Evolutionary conservation across 208 protist species (phyloP).

Genomic region (Herpetomonas samuelpessoai): DNA sequence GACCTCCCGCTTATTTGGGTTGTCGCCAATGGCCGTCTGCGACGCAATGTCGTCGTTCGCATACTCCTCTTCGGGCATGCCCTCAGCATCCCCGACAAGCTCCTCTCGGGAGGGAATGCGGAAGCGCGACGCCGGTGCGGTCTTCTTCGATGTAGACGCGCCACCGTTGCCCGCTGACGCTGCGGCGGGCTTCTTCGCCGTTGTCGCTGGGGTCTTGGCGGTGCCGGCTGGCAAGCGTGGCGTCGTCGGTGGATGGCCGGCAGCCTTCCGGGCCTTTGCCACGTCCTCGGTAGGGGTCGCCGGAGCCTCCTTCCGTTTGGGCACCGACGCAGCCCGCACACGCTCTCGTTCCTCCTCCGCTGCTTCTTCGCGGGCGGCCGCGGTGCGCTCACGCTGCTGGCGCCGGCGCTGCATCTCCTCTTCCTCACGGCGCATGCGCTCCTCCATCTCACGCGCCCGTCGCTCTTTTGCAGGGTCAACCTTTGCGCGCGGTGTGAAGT

Average conservation of each 20-base stretch:
- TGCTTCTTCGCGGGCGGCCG: too few species aligned
- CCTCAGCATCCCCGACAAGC: slow-evolving; percentile 62
- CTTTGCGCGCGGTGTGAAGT: slow-evolving; percentile 36
- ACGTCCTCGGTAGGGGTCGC: slow-evolving; percentile 15
- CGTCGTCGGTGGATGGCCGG: slow-evolving; percentile 54
- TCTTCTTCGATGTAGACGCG: slow-evolving; percentile 7
- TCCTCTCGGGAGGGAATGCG: slow-evolving; percentile 59
- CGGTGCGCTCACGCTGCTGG: slow-evolving; percentile 24
- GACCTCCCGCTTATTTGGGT: slow-evolving; percentile 85
- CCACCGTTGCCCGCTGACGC: not conserved
- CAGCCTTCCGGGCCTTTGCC: slow-evolving; percentile 26
- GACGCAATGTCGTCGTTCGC: slow-evolving; percentile 74
- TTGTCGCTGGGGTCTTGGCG: slow-evolving; percentile 11
- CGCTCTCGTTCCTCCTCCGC: not conserved
- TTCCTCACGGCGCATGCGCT: slow-evolving; percentile 40
- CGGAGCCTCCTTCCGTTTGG: slow-evolving; percentile 7
- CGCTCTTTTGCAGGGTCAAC: slow-evolving; percentile 28
- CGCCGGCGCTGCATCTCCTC: slow-evolving; percentile 30
- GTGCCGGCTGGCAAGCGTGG: slow-evolving; percentile 28
- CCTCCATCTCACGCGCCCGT: slow-evolving; percentile 37
- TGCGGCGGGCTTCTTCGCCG: slow-evolving; percentile 5
- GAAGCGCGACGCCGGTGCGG: slow-evolving; percentile 4
- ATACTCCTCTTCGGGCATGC: slow-evolving; percentile 44
- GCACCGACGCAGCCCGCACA: not conserved
- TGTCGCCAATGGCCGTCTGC: slow-evolving; percentile 67